Conservation (phyloP, 2,329 filamentous ascomycete species). For the Fusarium sublunatum region DNA sequence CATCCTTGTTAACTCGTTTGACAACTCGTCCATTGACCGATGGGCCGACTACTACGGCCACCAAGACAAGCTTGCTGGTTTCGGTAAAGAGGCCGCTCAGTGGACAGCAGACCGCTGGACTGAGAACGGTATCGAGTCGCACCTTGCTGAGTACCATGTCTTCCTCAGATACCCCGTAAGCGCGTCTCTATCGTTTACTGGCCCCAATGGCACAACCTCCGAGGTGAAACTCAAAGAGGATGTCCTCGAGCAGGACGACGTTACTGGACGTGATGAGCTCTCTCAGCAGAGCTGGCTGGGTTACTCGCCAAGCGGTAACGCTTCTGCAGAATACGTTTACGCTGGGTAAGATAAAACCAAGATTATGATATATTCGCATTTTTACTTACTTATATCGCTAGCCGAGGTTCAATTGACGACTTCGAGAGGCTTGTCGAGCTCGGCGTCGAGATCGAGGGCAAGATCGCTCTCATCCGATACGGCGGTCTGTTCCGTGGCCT, state of each 20-base stretch:
- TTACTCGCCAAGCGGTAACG: constrained; percentile 82
- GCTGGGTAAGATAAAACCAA: constrained; percentile 64
- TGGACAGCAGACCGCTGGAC: constrained; percentile 55
- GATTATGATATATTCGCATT: rapidly evolving
- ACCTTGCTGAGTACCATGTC: constrained; percentile 63
- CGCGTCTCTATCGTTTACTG: constrained; percentile 59
- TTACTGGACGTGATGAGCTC: constrained; percentile 73
- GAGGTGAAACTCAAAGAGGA: constrained; percentile 79
- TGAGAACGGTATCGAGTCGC: constrained; percentile 50
- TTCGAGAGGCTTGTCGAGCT: constrained; percentile 77
- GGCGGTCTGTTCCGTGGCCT: constrained; percentile 81
- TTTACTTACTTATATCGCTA: constrained; percentile 12
- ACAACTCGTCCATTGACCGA: constrained; percentile 52
- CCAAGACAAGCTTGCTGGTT: constrained; percentile 53
- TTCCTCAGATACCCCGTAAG: constrained; percentile 71
- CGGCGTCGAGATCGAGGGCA: constrained; percentile 76
- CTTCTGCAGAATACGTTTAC: constrained; percentile 79
- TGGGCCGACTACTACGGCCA: constrained; percentile 56
- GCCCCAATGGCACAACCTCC: constrained; percentile 60
- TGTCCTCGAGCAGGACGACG: constrained; percentile 77
- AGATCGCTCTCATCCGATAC: constrained; percentile 83
- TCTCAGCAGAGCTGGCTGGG: constrained; percentile 82
- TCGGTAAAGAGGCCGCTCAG: constrained; percentile 52
- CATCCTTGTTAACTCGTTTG: constrained; percentile 51
- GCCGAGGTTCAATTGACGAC: constrained; percentile 75